Base-by-base conservation (phyloP, 106 monocot genomes). In the Agapanthus africanus region DNA sequence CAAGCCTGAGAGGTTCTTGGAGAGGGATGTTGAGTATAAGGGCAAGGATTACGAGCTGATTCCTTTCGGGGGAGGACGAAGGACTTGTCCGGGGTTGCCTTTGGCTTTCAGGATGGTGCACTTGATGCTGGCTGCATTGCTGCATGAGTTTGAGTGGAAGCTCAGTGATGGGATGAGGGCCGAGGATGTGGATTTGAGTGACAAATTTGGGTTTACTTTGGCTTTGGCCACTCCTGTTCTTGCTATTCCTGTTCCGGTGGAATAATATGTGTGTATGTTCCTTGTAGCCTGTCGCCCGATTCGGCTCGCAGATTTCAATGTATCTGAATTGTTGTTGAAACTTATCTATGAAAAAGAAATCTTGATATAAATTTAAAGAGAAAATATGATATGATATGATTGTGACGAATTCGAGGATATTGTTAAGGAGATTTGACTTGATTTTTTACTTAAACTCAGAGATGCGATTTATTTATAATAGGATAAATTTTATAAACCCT, bases 51-150 rank as follows among this genome's bases (percentile, higher is more conserved):
- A 74, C 1, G 70, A 70, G 56, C n/a, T 79, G 23, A 79, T 79
- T 11, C 79, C 79, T 0, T 79, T 74, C 19, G 70, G 74, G 11
- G 56, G 42, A 16, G 74, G 79, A 6, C 74, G 70, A 0, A 67
- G 70, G 28, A 79, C 75, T 4, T 79, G 74, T 34, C 79, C 70
- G 1, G 70, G 74, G 11, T 11, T 79, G 63, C 70, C 54, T 2
- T 42, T 79, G 4, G 74, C 69, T 1, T 35, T 38, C 0, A 22
- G 23, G 37, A 54, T 54, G 70, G 54, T 70, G 10, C 54, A 59
- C 4, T 13, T 59, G 59, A 59, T 59, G 59, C 11, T 59, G 31
- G 59, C 59, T 59, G 28, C 59, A 10, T 32, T 31, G 59, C 1
- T 59, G 31, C 30, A 11, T 2, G 10, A 4, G 4, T 54, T 54